Evolutionary conservation across 129 eudicot species (phyloP), one percentile per base, ranked within the genome.

Genomic region (Pulicaria dysenterica): DNA sequence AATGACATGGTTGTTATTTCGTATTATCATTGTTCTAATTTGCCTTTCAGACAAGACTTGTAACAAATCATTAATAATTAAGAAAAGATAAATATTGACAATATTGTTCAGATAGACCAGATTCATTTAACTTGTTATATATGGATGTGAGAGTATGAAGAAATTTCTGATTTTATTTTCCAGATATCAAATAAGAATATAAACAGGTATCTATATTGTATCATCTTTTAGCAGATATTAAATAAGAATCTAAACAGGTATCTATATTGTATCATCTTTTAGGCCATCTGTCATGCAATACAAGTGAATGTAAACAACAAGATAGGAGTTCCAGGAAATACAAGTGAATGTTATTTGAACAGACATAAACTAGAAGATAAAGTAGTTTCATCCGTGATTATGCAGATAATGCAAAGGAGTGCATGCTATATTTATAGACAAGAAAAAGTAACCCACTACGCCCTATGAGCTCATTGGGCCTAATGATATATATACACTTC

Each of bases 281-380:
- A 55, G 38, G 11, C 60, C 60, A 55, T 38, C 60, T 5, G 9
- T 8, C 38, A 55, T 55, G 13, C 13, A 16, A 55, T 3, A 55
- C 24, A 13, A 55, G n/a, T n/a, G n/a, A n/a, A 16, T 55, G 60
- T 55, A 55, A 55, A 37, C 60, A 55, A 55, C 37, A 55, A 55
- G 24, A 55, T 55, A 55, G 3, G 13, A 55, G 13, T 55, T 24
- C 39, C 6, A 16, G 39, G 13, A 17, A 19, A 19, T 17, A 55
- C 37, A 55, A 55, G 60, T 55, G 17, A 17, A 17, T 19, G 31
- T 24, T 0, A 55, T 16, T 9, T 55, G 60, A 55, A 24, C 31
- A 24, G 31, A 2, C 31, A 24, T 24, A 24, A 24, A 24, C 31
- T 24, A 24, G 31, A 24, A 24, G 31, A 24, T 24, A 24, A 24